phyloP scores from a whole-genome alignment of 768 basidiomycete species.

The Termitomyces heimii region DNA sequence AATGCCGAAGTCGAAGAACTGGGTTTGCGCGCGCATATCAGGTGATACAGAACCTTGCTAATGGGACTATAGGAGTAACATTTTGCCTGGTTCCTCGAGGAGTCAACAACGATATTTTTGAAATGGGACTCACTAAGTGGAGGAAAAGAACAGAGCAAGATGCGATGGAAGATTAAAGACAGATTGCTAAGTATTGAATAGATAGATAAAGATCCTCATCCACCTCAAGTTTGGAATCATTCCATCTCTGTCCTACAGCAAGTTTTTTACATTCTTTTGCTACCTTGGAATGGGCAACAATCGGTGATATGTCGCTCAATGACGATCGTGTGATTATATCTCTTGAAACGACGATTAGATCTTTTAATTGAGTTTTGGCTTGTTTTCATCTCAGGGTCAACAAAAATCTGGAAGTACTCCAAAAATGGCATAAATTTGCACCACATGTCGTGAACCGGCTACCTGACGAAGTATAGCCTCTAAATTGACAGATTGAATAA shows the following conservation, averaged over 20 bases:
- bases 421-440: neutral
- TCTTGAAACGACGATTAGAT: too few species aligned
- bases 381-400: neutral
- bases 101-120: slow-evolving; percentile 53
- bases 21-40: slow-evolving; percentile 26
- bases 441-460: neutral
- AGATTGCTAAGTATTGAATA: neutral
- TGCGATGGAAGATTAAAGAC: slow-evolving; percentile 17
- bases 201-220: neutral
- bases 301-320: neutral
- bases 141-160: slow-evolving; percentile 30
- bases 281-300: too few species aligned
- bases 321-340: neutral
- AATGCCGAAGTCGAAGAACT: slow-evolving; percentile 59
- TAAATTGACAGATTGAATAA: neutral
- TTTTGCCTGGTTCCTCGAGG: slow-evolving; percentile 70
- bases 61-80: slow-evolving; percentile 57
- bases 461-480: neutral
- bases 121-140: slow-evolving; percentile 72
- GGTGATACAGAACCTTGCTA: neutral
- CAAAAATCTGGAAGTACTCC: neutral
- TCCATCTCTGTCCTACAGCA: neutral
- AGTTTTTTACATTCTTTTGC: neutral
- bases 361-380: neutral
- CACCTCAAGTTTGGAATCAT: neutral